Evolutionary conservation across 805 yeast genomes (phyloP).

Genomic region (Wickerhamiella bombiphila): DNA sequence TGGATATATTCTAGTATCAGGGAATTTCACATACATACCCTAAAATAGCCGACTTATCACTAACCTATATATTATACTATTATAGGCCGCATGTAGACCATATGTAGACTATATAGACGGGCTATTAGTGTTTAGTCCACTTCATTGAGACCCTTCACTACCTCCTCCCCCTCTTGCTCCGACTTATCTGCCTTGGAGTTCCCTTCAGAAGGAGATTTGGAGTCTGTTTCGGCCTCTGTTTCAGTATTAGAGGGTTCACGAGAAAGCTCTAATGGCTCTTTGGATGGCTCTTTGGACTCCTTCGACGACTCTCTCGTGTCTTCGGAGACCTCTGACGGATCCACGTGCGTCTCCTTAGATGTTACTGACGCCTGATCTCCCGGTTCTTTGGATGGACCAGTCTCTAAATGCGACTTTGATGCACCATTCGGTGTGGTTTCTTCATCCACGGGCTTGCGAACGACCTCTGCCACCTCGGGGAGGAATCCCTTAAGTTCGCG

Average conservation of each 20-base stretch:
- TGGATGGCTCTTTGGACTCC: background rate
- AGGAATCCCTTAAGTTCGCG: slow-evolving; percentile 24
- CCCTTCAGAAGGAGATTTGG: background rate
- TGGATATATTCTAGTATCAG: too few species aligned
- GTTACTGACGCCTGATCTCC: too few species aligned
- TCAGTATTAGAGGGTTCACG: background rate
- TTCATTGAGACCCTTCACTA: background rate
- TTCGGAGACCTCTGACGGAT: background rate
- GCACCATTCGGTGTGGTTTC: slow-evolving; percentile 2
- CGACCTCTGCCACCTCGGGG: slow-evolving; percentile 22
- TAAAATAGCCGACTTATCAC: too few species aligned
- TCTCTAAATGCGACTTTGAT: background rate
- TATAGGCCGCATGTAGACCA: too few species aligned
- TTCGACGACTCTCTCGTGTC: background rate
- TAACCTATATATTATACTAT: too few species aligned
- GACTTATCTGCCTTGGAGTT: too few species aligned
- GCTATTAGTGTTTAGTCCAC: slow-evolving; percentile 1
- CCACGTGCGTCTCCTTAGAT: background rate
- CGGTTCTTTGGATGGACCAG: background rate
- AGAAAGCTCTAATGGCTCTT: background rate
- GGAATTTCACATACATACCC: too few species aligned
- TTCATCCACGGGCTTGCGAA: slow-evolving; percentile 10
- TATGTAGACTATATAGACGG: too few species aligned
- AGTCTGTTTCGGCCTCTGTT: background rate
- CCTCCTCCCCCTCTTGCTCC: background rate